These are phyloP conservation scores for Trypanosoma caninum DNA, from an alignment of 208 protist genomes.

Conservation along the genomic window DNA sequence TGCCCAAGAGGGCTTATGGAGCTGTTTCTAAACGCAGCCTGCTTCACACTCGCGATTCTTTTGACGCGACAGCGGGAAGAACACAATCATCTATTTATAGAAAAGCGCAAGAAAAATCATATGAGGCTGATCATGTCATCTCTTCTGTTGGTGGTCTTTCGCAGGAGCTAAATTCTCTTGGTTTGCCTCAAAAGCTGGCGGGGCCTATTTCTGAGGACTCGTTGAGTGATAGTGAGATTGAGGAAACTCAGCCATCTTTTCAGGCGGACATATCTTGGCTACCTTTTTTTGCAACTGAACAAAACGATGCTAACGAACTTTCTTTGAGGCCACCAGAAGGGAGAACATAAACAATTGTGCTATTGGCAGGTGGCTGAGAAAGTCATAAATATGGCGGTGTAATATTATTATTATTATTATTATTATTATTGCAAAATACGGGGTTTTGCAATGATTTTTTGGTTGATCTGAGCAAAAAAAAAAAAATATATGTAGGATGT, in stretches of 20 bases:
- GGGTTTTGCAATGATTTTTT: background rate
- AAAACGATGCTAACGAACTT: background rate
- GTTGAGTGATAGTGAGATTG: constrained; percentile 29
- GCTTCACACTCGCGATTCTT: constrained; percentile 16
- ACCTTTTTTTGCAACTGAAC: background rate
- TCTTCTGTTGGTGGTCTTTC: background rate
- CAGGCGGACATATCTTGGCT: constrained; percentile 29
- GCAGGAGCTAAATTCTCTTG: constrained; percentile 12
- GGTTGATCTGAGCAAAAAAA: too few relatives aligned
- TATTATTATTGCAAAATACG: background rate
- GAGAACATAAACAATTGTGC: background rate
- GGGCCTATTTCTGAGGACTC: constrained; percentile 30
- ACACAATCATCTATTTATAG: background rate
- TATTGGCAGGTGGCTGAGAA: background rate
- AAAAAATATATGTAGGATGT: too few relatives aligned
- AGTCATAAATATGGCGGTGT: background rate
- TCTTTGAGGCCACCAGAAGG: background rate
- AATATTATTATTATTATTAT: background rate
- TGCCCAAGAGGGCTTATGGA: constrained; percentile 17
- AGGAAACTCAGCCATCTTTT: constrained; percentile 7
- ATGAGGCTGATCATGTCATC: background rate
- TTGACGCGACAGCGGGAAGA: background rate
- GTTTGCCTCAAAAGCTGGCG: constrained; percentile 19
- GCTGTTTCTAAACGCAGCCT: background rate
- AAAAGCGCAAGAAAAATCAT: background rate